Evolutionary conservation across 805 yeast species (phyloP), one percentile per base, ranked within the genome.

Genomic region (Geotrichum ghanense): DNA sequence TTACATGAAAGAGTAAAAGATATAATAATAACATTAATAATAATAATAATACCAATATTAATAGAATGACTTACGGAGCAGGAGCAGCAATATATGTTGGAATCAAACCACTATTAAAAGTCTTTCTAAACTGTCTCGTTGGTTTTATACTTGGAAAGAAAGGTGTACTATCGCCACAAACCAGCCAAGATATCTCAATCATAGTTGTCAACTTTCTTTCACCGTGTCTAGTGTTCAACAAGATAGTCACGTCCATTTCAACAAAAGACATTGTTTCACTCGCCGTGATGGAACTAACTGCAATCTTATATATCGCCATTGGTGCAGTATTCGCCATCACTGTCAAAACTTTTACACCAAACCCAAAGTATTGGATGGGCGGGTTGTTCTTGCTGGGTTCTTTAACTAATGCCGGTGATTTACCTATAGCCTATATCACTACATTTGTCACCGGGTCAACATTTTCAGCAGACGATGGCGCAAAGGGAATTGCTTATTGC

Each of bases 81-180:
- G 90, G 92, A 16, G 71, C 72, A 34, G 77, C 86, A 34, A 81
- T 87, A 3, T 86, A 82, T 64, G 73, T 85, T 22, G 76, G 95
- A 0, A 80, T 82, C 47, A 86, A 85, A 66, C 95, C 95, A n/a
- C 80, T 86, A 48, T 72, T 85, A 63, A 87, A 87, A 63, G 83
- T 86, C 52, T 83, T 84, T 56, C 65, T 82, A 53, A 80, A 83
- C 58, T 74, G 83, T 3, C 78, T 71, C 3, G 63, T 78, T 10
- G 95, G 95, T 9, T 82, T 69, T 53, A 60, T 69, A 39, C 64
- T 87, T 5, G 84, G 90, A 2, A 75, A 48, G 70, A 50, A 70
- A 65, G 52, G 79, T 55, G 73, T 83, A 22, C 65, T 83, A 2
- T 69, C 81, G 0, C 84, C 83, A 21, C 76, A 82, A 24, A 75